Evolutionary conservation across 2,329 filamentous ascomycete genomes (phyloP).

Genomic region (Cytospora leucostoma): DNA sequence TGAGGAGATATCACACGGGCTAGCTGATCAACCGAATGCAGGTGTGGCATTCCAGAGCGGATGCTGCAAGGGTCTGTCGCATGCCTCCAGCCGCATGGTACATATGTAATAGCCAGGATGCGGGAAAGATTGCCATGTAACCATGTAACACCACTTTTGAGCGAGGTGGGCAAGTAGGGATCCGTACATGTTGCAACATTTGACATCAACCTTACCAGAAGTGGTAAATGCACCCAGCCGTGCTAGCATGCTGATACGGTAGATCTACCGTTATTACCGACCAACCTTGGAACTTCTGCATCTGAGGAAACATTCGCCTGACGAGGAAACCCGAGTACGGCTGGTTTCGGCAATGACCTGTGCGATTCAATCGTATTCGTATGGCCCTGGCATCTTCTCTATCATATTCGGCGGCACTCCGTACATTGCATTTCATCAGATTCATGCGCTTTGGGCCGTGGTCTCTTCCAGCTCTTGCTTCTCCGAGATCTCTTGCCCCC

Average conservation of each 20-base stretch:
- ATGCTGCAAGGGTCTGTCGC: slow-evolving; percentile 24
- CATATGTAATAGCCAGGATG: slow-evolving; percentile 21
- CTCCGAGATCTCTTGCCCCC: not conserved
- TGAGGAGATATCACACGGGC: not conserved
- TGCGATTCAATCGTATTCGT: not conserved
- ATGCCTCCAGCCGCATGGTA: slow-evolving; percentile 20
- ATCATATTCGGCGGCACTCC: not conserved
- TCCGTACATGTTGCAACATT: not conserved
- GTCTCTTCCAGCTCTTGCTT: not conserved
- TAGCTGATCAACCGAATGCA: slow-evolving; percentile 5
- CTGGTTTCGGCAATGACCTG: slow-evolving; percentile 6
- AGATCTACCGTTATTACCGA: slow-evolving; percentile 7
- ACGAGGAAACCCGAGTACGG: not conserved
- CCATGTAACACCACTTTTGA: not conserved
- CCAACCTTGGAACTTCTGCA: slow-evolving; percentile 2
- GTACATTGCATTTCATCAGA: not conserved
- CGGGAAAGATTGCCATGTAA: slow-evolving; percentile 17
- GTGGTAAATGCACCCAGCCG: not conserved
- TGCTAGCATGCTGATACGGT: too few species aligned
- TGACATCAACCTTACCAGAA: not conserved
- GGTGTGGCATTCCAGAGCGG: slow-evolving; percentile 25
- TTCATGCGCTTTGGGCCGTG: slow-evolving; percentile 5
- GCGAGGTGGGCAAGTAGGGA: not conserved
- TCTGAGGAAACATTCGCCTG: too few species aligned
- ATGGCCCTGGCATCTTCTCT: not conserved